Percentiles rank a stretch among this genome's conserved stretches.
Evolutionary conservation across 495 filamentous ascomycete genomes (phyloP).

Genomic region (Hypoxylon perforatum): DNA sequence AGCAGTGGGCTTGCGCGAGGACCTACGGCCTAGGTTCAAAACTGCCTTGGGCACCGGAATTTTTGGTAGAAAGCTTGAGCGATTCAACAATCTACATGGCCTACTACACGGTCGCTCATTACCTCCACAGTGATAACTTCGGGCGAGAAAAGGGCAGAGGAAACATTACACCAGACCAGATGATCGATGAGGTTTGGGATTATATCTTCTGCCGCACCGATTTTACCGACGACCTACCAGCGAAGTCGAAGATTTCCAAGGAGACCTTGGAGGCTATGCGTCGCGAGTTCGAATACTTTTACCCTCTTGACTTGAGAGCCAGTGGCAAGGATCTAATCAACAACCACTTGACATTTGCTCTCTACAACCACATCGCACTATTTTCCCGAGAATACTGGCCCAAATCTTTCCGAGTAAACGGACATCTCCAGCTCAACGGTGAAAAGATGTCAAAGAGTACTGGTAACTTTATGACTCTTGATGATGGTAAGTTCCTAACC

Average conservation of each 20-base stretch:
- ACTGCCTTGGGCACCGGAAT: conserved; percentile 92
- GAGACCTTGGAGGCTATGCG: conserved; percentile 80
- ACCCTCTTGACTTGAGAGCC: conserved; percentile 86
- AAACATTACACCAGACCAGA: conserved; percentile 80
- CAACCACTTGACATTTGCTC: conserved; percentile 92
- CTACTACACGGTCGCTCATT: conserved; percentile 94
- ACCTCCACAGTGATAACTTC: conserved; percentile 81
- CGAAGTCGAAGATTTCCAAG: conserved; percentile 73
- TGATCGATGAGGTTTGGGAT: conserved; percentile 97
- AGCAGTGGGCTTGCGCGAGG: conserved; percentile 93
- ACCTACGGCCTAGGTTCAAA: conserved; percentile 93
- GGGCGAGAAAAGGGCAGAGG: conserved; percentile 74
- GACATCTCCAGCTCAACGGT: conserved; percentile 92
- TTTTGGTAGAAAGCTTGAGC: conserved; percentile 90
- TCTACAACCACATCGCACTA: conserved; percentile 93
- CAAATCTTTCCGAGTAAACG: conserved; percentile 82
- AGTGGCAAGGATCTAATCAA: conserved; percentile 89
- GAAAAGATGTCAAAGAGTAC: conserved; percentile 98
- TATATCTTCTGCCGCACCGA: conserved; percentile 79
- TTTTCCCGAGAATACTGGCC: conserved; percentile 92
- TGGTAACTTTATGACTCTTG: conserved; percentile 94
- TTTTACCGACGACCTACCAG: conserved; percentile 68
- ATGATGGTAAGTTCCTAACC: conserved; percentile 60
- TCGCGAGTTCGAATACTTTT: conserved; percentile 95
- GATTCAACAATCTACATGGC: conserved; percentile 96